Base-by-base conservation (phyloP, 2,329 filamentous ascomycete species). In the Ophiostoma himal-ulmi region DNA sequence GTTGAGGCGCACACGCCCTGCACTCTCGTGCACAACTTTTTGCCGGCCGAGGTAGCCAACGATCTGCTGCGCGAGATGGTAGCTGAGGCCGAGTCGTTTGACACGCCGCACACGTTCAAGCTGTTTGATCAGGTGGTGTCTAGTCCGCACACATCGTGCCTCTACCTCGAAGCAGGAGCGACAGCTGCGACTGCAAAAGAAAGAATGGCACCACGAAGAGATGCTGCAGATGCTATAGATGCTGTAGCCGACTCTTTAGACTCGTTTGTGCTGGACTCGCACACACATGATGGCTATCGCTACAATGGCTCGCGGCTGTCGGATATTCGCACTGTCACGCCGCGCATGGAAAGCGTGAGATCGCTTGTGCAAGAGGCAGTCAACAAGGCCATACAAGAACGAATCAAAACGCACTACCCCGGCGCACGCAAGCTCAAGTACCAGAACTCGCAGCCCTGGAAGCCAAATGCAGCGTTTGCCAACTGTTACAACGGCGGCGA, bases 21-120 rank as follows among this genome's bases (percentile, higher is more conserved):
- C 80, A 94, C 92, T 13, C 91, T 98, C 74, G 88, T 97, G 70
- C 93, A 96, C 79, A 95, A 97, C 76, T 97, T 98, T 75, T 83
- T 99, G 0, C 88, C 92, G 0, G 39, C 83, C 0, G 82, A 89
- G 1, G 84, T 91, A 71, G 94, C 95, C 54, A 90, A 93, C 73
- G 83, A 84, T 0, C 83, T 99, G 14, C 82, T 98, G 0, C 78
- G 79, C 41, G 94, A 98, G 77, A 83, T 98, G 52, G 80, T 97
- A 1, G 80, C 83, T 1, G 93, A 97, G 79, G 84, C 91, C 0
- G 80, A 84, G 22, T 86, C 89, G 0, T 97, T 92, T 77, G 39
- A 36, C 20, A 82, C 88, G 69, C 86, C 84, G 72, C 85, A 87
- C 39, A 88, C 86, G 0, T 97, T 97, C 76, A 91, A 94, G 76